A percentile compares a stretch with the other conserved stretches of the same genome.
These are phyloP conservation scores for Fagus crenata DNA, from an alignment of 306 rosid genomes.

Conservation along the genomic window DNA sequence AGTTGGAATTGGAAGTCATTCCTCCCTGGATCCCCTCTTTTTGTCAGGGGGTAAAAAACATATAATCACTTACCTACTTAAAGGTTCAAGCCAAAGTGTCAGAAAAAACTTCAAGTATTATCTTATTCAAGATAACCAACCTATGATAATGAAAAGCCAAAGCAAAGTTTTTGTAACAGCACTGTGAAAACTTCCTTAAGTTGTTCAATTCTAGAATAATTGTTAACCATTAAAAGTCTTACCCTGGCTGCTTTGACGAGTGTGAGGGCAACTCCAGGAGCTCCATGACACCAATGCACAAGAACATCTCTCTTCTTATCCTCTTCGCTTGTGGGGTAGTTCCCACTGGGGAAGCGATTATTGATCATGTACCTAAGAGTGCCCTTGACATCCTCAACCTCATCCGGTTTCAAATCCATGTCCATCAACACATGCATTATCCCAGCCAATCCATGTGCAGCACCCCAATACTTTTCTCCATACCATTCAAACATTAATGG, in stretches of 20 bases:
- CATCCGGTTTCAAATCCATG: slow-evolving; percentile 66
- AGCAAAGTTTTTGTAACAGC: not conserved
- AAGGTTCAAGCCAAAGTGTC: not conserved
- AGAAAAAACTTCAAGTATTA: not conserved
- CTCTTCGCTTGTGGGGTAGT: slow-evolving; percentile 63
- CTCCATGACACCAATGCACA: slow-evolving; percentile 91
- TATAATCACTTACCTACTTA: not conserved
- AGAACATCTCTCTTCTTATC: slow-evolving; percentile 53
- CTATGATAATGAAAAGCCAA: not conserved
- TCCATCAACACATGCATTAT: slow-evolving; percentile 75
- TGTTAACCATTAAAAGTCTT: slow-evolving; percentile 15
- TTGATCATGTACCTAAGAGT: slow-evolving; percentile 68
- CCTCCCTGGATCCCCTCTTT: not conserved
- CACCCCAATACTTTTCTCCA: slow-evolving; percentile 80
- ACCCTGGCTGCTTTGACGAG: slow-evolving; percentile 85
- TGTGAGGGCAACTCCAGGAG: slow-evolving; percentile 73
- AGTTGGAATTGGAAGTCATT: not conserved
- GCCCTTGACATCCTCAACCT: slow-evolving; percentile 59
- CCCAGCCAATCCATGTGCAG: slow-evolving; percentile 86
- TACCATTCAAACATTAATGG: slow-evolving; percentile 82
- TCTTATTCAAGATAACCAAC: not conserved
- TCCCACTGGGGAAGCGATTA: slow-evolving; percentile 56
- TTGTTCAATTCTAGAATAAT: not conserved
- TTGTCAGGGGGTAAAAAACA: too few species aligned
- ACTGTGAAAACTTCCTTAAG: not conserved